phyloP scores from a whole-genome alignment of 2,329 filamentous ascomycete species.

The Ceratocystis eucalypticola region DNA sequence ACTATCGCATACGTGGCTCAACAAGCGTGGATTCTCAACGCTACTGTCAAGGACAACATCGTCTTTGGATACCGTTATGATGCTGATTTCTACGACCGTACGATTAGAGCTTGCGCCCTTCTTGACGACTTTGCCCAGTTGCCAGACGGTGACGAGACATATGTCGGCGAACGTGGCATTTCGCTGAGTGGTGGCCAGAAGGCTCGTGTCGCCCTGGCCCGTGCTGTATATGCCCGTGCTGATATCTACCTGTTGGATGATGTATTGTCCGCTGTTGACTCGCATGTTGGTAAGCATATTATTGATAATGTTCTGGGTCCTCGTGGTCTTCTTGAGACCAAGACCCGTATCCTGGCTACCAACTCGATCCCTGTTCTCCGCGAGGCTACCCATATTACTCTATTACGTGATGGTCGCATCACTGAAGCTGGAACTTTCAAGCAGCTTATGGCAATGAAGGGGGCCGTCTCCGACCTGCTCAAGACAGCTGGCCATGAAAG shows the following conservation, averaged over 20 bases:
- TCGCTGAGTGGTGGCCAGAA: conserved; percentile 94
- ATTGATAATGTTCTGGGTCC: conserved; percentile 87
- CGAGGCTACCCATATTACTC: conserved; percentile 76
- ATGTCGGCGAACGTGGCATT: conserved; percentile 93
- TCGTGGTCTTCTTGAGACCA: conserved; percentile 65
- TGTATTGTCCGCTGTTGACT: conserved; percentile 91
- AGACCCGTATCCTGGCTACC: conserved; percentile 85
- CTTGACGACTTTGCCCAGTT: conserved; percentile 81
- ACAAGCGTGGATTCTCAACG: conserved; percentile 93
- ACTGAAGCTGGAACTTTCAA: conserved; percentile 81
- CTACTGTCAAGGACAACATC: conserved; percentile 92
- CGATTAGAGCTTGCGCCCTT: conserved; percentile 80
- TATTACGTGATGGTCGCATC: conserved; percentile 71
- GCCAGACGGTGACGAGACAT: conserved; percentile 89
- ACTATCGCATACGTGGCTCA: conserved; percentile 84
- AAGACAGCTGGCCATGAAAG: conserved; percentile 54
- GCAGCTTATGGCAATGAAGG: conserved; percentile 86
- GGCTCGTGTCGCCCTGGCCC: conserved; percentile 77
- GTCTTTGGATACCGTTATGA: conserved; percentile 92
- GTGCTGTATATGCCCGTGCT: conserved; percentile 91
- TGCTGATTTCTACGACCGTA: conserved; percentile 84
- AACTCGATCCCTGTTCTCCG: conserved; percentile 87
- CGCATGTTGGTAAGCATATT: conserved; percentile 87
- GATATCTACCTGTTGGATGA: conserved; percentile 94
- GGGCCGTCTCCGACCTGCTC: conserved; percentile 72